phyloP scores from a whole-genome alignment of 2,329 filamentous ascomycete genomes.

The Monilinia fructigena region DNA sequence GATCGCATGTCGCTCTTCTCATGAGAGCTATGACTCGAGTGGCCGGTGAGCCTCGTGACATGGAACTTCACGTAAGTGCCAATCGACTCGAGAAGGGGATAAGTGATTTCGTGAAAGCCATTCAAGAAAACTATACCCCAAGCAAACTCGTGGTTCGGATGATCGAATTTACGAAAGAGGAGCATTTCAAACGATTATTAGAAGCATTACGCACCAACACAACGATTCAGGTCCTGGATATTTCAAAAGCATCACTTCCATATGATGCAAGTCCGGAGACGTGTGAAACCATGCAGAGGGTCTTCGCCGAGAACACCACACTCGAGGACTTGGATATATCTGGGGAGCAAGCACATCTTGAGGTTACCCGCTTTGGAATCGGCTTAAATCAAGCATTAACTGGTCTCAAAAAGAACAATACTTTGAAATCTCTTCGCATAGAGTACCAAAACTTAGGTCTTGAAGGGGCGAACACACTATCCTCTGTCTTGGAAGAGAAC shows the following conservation, averaged over 20 bases:
- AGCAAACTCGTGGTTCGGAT: constrained; percentile 64
- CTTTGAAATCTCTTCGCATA: constrained; percentile 61
- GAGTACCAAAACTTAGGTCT: constrained; percentile 68
- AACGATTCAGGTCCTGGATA: constrained; percentile 63
- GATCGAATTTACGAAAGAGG: constrained; percentile 54
- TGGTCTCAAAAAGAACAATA: constrained; percentile 62
- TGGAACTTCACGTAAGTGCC: constrained; percentile 65
- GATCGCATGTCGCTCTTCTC: constrained; percentile 62
- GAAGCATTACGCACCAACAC: constrained; percentile 61
- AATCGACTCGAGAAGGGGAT: constrained; percentile 52
- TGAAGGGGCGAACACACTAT: constrained; percentile 66
- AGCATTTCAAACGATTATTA: constrained; percentile 58
- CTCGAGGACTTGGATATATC: constrained; percentile 68
- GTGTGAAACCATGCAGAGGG: constrained; percentile 58
- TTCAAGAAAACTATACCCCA: constrained; percentile 54
- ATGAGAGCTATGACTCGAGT: constrained; percentile 60
- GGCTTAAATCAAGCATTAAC: constrained; percentile 65
- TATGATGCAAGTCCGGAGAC: constrained; percentile 68
- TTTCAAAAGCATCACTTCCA: constrained; percentile 68
- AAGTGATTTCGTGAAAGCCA: constrained; percentile 51
- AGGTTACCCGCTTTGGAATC: constrained; percentile 66
- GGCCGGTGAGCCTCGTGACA: constrained; percentile 51
- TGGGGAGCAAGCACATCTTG: constrained; percentile 69
- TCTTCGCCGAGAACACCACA: constrained; percentile 67
- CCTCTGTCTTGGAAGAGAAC: constrained; percentile 66